phyloP scores from a whole-genome alignment of 2,329 filamentous ascomycete species.

The Penicillium sp. region DNA sequence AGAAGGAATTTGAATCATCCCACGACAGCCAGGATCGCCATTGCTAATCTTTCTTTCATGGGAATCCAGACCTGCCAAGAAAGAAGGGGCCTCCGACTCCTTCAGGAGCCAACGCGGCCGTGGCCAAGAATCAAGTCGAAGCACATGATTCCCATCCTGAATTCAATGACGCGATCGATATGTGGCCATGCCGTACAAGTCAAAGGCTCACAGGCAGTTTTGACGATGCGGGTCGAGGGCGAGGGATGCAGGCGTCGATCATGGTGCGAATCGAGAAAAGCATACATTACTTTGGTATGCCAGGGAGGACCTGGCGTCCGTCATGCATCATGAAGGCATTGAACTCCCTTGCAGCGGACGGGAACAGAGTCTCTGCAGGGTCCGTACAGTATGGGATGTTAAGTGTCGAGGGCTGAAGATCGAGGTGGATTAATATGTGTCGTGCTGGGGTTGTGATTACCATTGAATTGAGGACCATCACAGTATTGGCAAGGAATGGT shows the following conservation, averaged over 20 bases:
- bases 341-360: constrained; percentile 6
- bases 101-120: not conserved
- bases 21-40: not conserved
- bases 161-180: constrained; percentile 5
- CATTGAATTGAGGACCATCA: not conserved
- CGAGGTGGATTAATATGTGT: too few relatives aligned
- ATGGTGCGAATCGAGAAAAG: not conserved
- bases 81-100: constrained; percentile 9
- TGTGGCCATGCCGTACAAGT: not conserved
- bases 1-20: not conserved
- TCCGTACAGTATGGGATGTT: not conserved
- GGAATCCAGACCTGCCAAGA: constrained; percentile 11
- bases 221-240: not conserved
- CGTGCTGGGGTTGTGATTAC: not conserved
- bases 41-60: not conserved
- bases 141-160: not conserved
- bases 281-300: not conserved
- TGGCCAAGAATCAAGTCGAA: not conserved
- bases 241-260: constrained; percentile 2
- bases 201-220: not conserved
- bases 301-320: not conserved
- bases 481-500: not conserved
- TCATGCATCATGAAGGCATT: not conserved
- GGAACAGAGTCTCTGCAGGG: not conserved
- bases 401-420: not conserved